Base-by-base conservation (phyloP, 331 rosid species). In the Spiraea crenata region DNA sequence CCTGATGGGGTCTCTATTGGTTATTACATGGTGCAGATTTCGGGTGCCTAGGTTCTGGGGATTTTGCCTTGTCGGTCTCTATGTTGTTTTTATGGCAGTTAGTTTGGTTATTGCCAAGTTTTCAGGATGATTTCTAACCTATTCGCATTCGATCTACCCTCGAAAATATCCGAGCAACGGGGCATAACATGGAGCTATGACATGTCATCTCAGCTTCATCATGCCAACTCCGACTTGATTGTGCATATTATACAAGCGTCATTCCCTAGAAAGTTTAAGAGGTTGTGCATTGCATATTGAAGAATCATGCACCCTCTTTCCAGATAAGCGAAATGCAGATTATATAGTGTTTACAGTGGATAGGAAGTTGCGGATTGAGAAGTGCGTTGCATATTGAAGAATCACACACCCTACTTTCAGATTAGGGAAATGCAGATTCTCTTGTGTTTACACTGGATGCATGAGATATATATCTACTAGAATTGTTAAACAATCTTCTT, bases 41-140 rank as follows among this genome's bases (percentile, higher is more conserved):
- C 79, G 97, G 70, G 99, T 93, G 52, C 99, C 97, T 31, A 84
- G 90, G 81, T 86, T 82, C 74, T 93, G 99, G 99, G 99, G 99
- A 31, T 91, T 89, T 83, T 93, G 92, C 63, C 92, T 89, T 17
- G 99, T 93, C 38, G 93, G 96, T 37, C 82, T 93, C 51, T 93
- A 89, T 78, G 75, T 83, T 67, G 75, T 80, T 70, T 93, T 93
- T 74, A 89, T 64, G 79, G 99, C 90, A 11, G 79, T 69, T 55
- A 91, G 99, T 84, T 75, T 86, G 74, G 42, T 86, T 39, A 75
- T 82, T 77, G 92, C 92, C 77, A 81, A 82, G 83, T 89, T 91
- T 84, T 86, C 91, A 17, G 80, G 86, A 72, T 83, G 87, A 90
- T 78, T 25, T 57, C 41, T 34, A 1, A 57, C 25, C 42, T 50